These are phyloP conservation scores for Didymella segeticola DNA, from an alignment of 2,329 filamentous ascomycete genomes.

Conservation along the genomic window DNA sequence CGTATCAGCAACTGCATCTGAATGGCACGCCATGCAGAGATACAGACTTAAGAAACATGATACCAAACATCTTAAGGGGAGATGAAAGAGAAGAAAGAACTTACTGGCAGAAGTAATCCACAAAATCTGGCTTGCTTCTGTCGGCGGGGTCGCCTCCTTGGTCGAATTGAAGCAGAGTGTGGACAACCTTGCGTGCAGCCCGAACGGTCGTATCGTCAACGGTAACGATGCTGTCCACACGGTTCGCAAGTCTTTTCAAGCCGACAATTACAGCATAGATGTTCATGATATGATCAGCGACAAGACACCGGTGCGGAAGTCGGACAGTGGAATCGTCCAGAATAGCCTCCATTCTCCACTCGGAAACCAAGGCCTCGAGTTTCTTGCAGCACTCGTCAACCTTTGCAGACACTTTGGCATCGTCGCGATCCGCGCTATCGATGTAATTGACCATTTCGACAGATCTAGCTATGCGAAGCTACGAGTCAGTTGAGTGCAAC, in stretches of 20 bases:
- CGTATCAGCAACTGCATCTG: neutral
- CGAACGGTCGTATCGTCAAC: constrained; percentile 26
- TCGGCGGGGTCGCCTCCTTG: neutral
- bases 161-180: constrained; percentile 31
- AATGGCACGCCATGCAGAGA: neutral
- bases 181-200: constrained; percentile 34
- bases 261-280: constrained; percentile 37
- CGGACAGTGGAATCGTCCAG: constrained; percentile 14
- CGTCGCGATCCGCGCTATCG: constrained; percentile 15
- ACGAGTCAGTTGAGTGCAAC: neutral
- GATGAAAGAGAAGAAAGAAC: neutral
- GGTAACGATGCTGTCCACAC: neutral
- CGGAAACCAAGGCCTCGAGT: constrained; percentile 28
- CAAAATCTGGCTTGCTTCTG: neutral
- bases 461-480: constrained; percentile 7
- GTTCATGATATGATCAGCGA: constrained; percentile 36
- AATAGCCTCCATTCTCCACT: constrained; percentile 29
- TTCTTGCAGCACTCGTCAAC: constrained; percentile 26
- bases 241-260: constrained; percentile 26
- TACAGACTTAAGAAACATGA: neutral
- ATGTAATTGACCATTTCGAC: constrained; percentile 29
- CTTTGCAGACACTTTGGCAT: constrained; percentile 8
- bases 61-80: neutral
- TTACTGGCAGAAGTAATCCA: constrained; percentile 23
- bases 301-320: constrained; percentile 21